Percentiles rank a stretch among this genome's conserved stretches.
Evolutionary conservation across 78 protist genomes (phyloP).

Genomic region (Dictyostelium citrinum): DNA sequence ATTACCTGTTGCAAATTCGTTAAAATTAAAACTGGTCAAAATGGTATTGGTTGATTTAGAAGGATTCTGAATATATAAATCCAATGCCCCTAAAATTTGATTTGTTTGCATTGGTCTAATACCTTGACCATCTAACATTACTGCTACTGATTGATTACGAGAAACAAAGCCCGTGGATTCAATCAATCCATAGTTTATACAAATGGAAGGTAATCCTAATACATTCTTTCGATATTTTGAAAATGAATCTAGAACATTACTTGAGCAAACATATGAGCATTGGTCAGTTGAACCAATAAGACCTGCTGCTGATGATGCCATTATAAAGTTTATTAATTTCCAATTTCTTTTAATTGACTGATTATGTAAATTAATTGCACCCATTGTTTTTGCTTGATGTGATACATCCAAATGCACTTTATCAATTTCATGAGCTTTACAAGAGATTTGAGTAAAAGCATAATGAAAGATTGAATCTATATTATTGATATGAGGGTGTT

Average conservation of each 20-base stretch:
- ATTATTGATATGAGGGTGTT: background rate
- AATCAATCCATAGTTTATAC: constrained; percentile 69
- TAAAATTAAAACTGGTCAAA: background rate
- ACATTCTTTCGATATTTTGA: constrained; percentile 16
- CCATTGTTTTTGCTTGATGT: constrained; percentile 72
- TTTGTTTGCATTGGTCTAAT: background rate
- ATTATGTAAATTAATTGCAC: constrained; percentile 74
- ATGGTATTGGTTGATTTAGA: background rate
- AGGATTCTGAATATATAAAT: background rate
- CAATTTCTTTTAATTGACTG: background rate
- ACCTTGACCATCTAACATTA: background rate
- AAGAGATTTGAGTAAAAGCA: constrained; percentile 27
- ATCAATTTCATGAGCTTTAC: background rate
- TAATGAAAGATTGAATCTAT: constrained; percentile 53
- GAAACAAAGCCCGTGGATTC: constrained; percentile 17
- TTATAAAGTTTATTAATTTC: constrained; percentile 38
- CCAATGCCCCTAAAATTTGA: background rate
- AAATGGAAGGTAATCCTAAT: constrained; percentile 19
- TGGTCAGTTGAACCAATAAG: constrained; percentile 55
- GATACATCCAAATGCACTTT: background rate
- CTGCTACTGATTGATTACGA: background rate
- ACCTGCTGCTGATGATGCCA: constrained; percentile 48
- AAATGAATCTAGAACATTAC: constrained; percentile 70
- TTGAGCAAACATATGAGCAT: constrained; percentile 76
- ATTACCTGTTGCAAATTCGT: background rate